Conservation (phyloP, 2,329 filamentous ascomycete species). For the Xylaria sp. region DNA sequence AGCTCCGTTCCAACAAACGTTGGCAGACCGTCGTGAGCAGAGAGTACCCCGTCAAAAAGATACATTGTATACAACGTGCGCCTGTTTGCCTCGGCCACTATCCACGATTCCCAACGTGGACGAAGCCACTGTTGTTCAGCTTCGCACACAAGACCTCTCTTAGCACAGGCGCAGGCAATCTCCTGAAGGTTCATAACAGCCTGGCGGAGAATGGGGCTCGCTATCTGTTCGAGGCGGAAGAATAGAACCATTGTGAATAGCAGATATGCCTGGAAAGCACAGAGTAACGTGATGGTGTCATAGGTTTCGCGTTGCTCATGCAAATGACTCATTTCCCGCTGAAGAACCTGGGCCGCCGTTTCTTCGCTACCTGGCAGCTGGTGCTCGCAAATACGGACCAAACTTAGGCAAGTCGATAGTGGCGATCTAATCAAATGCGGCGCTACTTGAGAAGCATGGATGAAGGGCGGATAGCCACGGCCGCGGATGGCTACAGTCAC, state of each 20-base stretch:
- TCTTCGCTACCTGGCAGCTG: conserved; percentile 49
- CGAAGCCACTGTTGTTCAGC: conserved; percentile 53
- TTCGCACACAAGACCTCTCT: conserved; percentile 55
- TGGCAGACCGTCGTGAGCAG: conserved; percentile 54
- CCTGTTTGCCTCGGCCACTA: conserved; percentile 62
- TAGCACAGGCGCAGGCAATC: conserved; percentile 54
- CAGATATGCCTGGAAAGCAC: conserved; percentile 63
- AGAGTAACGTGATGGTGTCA: conserved; percentile 51
- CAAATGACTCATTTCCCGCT: conserved; percentile 56
- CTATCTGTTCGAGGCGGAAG: conserved; percentile 49
- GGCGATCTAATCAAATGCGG: conserved; percentile 44
- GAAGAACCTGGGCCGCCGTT: conserved; percentile 49
- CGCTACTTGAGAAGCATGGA: conserved; percentile 54
- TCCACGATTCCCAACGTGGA: conserved; percentile 64
- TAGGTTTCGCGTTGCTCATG: conserved; percentile 44
- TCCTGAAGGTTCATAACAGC: conserved; percentile 62
- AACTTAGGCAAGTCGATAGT: conserved; percentile 54
- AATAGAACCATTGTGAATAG: conserved; percentile 62
- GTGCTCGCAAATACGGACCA: conserved; percentile 54
- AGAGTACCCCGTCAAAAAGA: conserved; percentile 62
- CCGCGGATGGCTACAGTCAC: conserved; percentile 51
- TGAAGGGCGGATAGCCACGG: conserved; percentile 54
- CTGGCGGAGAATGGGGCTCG: conserved; percentile 51
- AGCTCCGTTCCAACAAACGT: conserved; percentile 62
- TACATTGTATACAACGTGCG: conserved; percentile 63